Evolutionary conservation across 805 yeast species (phyloP), one percentile per base, ranked within the genome.

Genomic region (Teunomyces kruisii): DNA sequence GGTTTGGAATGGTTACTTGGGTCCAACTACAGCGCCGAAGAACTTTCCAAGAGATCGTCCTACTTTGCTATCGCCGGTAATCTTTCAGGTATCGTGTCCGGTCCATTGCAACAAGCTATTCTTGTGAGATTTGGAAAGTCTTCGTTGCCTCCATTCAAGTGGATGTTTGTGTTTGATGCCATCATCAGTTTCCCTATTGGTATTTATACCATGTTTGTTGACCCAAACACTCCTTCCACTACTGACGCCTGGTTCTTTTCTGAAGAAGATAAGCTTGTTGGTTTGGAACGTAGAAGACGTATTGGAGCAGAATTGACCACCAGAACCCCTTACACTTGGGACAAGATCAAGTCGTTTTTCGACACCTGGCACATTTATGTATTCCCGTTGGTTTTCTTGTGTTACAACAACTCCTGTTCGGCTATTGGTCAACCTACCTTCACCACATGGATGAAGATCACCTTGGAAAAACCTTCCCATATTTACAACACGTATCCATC

Each of bases 101-200:
- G 76, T 32, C 72, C 73, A 1, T 52, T 71, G 30, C 74, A 69
- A 44, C 66, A 67, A 45, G 48, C 44, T 9, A 48, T 51, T 10
- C 44, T 73, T 30, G 33, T 44, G 3, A 53, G 62, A 1, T 56
- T 57, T 38, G 42, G 45, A 10, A 30, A 53, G 27, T 44, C 56
- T 1, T 14, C 44, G 3, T 12, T 50, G 26, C 54, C 63, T 4
- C 70, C 74, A 1, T 76, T 69, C 61, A 69, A 72, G 48, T 73
- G 75, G 74, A 60, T 76, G 65, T 76, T 76, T 52, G 65, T 75
- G 3, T 55, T 76, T 37, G 79, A 76, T 52, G 78, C 73, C 1
- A 57, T 70, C n/a, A 58, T 64, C 22, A 57, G 64, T 10, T 39
- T 64, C 14, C 67, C 67, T 5, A 57, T 76, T 32, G 78, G 71